These are phyloP conservation scores for Phylloporus arenicola DNA, from an alignment of 768 basidiomycete genomes.

Conservation along the genomic window DNA sequence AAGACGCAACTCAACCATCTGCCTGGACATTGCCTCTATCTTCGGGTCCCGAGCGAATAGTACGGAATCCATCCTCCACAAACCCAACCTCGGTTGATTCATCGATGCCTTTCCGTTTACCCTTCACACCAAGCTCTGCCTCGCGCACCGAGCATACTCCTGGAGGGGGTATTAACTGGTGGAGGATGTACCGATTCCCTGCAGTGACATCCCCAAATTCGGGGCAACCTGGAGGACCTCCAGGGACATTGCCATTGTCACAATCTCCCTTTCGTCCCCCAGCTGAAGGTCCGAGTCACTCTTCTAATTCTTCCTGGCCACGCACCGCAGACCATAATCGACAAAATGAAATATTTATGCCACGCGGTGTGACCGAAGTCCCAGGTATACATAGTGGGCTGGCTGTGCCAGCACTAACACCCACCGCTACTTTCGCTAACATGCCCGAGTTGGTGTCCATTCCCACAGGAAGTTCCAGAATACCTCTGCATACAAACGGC, in stretches of 20 bases:
- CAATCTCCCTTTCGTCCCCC: slow-evolving; percentile 19
- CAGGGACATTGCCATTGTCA: slow-evolving; percentile 20
- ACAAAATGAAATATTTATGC: slow-evolving; percentile 18
- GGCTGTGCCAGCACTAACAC: slow-evolving; percentile 5
- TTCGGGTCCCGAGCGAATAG: background rate
- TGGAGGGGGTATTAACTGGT: slow-evolving; percentile 63
- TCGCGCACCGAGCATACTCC: slow-evolving; percentile 35
- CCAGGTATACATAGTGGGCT: slow-evolving; percentile 15
- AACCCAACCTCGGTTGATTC: slow-evolving; percentile 13
- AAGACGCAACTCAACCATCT: slow-evolving; percentile 1
- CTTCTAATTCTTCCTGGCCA: slow-evolving; percentile 16
- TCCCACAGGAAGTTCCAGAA: slow-evolving; percentile 6
- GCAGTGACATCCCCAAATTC: slow-evolving; percentile 45
- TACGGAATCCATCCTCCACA: slow-evolving; percentile 1
- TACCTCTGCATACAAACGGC: slow-evolving; percentile 5
- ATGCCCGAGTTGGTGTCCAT: slow-evolving; percentile 14
- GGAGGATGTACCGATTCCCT: slow-evolving; percentile 80
- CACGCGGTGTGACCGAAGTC: slow-evolving; percentile 12
- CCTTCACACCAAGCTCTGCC: slow-evolving; percentile 26
- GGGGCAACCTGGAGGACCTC: slow-evolving; percentile 14
- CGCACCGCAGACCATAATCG: slow-evolving; percentile 11
- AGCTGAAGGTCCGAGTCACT: slow-evolving; percentile 18
- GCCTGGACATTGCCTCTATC: slow-evolving; percentile 3
- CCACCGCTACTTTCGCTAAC: slow-evolving; percentile 11
- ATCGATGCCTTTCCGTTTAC: slow-evolving; percentile 29